Evolutionary conservation across 2,329 filamentous ascomycete species (phyloP).

Genomic region (Talaromyces sp.): DNA sequence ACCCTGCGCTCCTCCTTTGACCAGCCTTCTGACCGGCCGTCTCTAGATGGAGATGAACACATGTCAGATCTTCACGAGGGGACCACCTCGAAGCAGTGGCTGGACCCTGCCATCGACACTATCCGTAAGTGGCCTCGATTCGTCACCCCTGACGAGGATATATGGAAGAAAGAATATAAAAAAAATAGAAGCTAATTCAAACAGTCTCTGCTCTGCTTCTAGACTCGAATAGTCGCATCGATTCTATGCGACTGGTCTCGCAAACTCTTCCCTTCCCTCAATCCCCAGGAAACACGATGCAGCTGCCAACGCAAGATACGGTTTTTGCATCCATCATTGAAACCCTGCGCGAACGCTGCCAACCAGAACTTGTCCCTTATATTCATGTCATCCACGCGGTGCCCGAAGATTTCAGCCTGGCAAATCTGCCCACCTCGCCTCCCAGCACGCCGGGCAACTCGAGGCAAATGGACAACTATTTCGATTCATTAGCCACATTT

Average conservation of each 20-base stretch:
- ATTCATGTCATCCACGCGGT: slow-evolving; percentile 62
- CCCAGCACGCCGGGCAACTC: slow-evolving; percentile 50
- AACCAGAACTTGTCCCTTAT: slow-evolving; percentile 49
- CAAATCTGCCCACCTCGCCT: slow-evolving; percentile 58
- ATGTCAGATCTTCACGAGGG: slow-evolving; percentile 15
- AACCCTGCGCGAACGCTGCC: slow-evolving; percentile 49
- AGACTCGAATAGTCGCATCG: slow-evolving; percentile 28
- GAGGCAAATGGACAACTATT: slow-evolving; percentile 54
- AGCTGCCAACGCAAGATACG: slow-evolving; percentile 24
- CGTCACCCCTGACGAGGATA: neutral
- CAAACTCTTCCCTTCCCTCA: slow-evolving; percentile 55
- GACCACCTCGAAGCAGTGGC: slow-evolving; percentile 27
- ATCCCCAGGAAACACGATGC: slow-evolving; percentile 26
- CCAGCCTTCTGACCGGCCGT: slow-evolving; percentile 24
- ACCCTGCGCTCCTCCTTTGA: slow-evolving; percentile 23
- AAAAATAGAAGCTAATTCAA: neutral
- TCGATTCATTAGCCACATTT: slow-evolving; percentile 34
- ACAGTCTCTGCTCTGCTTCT: slow-evolving; percentile 32
- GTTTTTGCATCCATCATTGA: slow-evolving; percentile 53
- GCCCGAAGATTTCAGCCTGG: slow-evolving; percentile 56
- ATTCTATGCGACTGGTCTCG: slow-evolving; percentile 53
- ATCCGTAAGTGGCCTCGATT: slow-evolving; percentile 23
- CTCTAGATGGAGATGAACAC: slow-evolving; percentile 25
- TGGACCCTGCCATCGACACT: slow-evolving; percentile 31
- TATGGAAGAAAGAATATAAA: neutral